A percentile compares a stretch with the other conserved stretches of the same genome.
These are phyloP conservation scores for Colletotrichum australisinense DNA, from an alignment of 2,329 filamentous ascomycete genomes.

Conservation along the genomic window DNA sequence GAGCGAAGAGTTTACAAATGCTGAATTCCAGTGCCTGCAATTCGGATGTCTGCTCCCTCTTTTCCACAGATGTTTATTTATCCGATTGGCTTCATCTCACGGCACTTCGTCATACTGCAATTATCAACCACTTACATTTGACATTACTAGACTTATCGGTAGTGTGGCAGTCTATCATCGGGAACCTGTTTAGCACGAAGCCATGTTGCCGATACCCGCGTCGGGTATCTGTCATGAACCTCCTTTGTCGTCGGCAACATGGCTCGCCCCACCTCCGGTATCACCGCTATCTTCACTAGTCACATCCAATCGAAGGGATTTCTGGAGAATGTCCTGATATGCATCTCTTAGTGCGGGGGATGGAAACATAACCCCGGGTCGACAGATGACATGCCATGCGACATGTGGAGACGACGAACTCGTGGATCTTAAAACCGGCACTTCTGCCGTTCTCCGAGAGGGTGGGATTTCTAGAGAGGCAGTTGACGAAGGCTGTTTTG, in stretches of 20 bases:
- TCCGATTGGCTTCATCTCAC: conserved; percentile 3
- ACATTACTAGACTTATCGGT: not conserved
- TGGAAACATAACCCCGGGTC: conserved; percentile 10
- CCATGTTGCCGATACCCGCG: conserved; percentile 21
- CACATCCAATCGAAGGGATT: conserved; percentile 17
- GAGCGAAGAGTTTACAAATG: not conserved
- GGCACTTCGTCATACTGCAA: not conserved
- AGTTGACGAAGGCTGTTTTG: not conserved
- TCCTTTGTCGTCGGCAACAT: conserved; percentile 22
- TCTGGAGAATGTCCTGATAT: conserved; percentile 18
- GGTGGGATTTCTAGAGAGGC: not conserved
- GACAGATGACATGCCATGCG: not conserved
- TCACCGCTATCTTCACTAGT: conserved; percentile 17
- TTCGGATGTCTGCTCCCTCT: too few relatives aligned
- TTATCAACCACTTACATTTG: not conserved
- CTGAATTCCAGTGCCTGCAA: not conserved
- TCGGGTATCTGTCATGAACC: conserved; percentile 24
- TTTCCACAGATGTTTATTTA: not conserved
- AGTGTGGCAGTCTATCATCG: conserved; percentile 1
- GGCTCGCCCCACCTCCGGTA: conserved; percentile 20
- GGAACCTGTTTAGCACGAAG: not conserved
- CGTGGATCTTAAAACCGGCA: conserved; percentile 2
- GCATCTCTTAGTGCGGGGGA: conserved; percentile 20
- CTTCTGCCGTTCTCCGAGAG: not conserved
- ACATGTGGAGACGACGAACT: conserved; percentile 9